A percentile compares a stretch with the other conserved stretches of the same genome.
Conservation (phyloP, 2,329 filamentous ascomycete genomes). For the Epichloe baconii region DNA sequence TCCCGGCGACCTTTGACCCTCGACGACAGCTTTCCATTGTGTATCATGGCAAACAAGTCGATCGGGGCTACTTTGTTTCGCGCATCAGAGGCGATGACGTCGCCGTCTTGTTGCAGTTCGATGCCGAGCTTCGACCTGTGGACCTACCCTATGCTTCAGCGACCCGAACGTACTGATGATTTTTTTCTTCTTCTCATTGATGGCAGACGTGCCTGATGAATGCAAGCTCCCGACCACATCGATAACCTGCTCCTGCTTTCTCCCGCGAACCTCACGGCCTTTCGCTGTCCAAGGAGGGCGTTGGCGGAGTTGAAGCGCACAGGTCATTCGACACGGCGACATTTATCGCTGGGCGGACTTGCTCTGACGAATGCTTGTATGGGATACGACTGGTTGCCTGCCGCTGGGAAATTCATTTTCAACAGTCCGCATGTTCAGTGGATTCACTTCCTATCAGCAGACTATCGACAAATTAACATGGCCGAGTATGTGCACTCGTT, state of each 20-base stretch:
- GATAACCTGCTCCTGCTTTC: no score
- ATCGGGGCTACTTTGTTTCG: conserved; percentile 27
- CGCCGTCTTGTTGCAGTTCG: conserved; percentile 23
- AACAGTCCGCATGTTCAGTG: no score
- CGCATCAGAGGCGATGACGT: conserved; percentile 13
- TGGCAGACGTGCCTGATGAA: no score
- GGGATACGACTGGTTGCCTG: no score
- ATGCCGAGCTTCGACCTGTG: conserved; percentile 16
- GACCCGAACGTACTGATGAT: background rate
- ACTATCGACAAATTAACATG: no score
- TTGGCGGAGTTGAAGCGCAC: conserved; percentile 32
- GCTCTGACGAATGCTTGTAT: no score
- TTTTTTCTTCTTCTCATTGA: no score
- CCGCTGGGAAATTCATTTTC: no score
- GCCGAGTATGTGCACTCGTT: no score
- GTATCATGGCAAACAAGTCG: conserved; percentile 20
- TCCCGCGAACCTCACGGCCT: no score
- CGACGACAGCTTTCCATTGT: conserved; percentile 24
- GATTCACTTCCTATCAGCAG: no score
- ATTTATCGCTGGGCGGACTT: conserved; percentile 12
- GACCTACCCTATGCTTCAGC: background rate
- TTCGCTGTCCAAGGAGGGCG: conserved; percentile 24
- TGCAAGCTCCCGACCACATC: no score
- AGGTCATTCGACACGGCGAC: conserved; percentile 27
- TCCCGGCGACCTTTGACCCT: conserved; percentile 28